Evolutionary conservation across 2,329 filamentous ascomycete genomes (phyloP).

Genomic region (Trichophyton mentagrophytes): DNA sequence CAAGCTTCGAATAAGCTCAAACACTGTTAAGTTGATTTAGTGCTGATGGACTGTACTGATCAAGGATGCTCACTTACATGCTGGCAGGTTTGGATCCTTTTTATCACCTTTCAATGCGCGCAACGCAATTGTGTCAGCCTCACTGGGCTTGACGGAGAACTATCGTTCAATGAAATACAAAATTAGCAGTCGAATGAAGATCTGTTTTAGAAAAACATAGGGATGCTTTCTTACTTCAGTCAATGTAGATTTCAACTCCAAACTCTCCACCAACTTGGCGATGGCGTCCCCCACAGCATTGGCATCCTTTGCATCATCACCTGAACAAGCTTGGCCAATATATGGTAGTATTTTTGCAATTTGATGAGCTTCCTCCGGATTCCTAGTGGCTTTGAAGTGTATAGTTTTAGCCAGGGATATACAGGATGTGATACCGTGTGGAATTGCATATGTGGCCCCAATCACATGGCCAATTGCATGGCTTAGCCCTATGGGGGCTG

Average conservation of each 20-base stretch:
- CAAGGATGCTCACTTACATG: constrained; percentile 6
- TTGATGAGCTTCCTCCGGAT: constrained; percentile 10
- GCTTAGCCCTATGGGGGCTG: constrained; percentile 9
- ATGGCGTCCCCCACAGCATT: constrained; percentile 8
- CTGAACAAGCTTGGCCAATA: constrained; percentile 13
- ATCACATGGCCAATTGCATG: constrained; percentile 13
- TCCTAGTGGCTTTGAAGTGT: constrained; percentile 10
- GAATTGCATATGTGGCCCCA: constrained; percentile 12
- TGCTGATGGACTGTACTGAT: no score
- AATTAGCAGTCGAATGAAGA: background rate
- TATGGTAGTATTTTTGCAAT: constrained; percentile 18
- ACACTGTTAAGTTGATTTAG: background rate
- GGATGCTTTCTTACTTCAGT: constrained; percentile 8
- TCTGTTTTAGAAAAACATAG: background rate
- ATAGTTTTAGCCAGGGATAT: constrained; percentile 11
- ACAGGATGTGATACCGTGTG: constrained; percentile 13
- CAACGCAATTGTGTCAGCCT: constrained; percentile 9
- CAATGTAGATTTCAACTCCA: constrained; percentile 8
- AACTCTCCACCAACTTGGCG: constrained; percentile 3
- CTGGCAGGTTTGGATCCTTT: constrained; percentile 8
- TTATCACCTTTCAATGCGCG: constrained; percentile 8
- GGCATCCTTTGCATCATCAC: constrained; percentile 13
- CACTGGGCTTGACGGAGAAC: constrained; percentile 10
- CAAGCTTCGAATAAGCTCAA: background rate
- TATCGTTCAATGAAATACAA: background rate